phyloP scores from a whole-genome alignment of 768 basidiomycete genomes.

The Calocera cornea region DNA sequence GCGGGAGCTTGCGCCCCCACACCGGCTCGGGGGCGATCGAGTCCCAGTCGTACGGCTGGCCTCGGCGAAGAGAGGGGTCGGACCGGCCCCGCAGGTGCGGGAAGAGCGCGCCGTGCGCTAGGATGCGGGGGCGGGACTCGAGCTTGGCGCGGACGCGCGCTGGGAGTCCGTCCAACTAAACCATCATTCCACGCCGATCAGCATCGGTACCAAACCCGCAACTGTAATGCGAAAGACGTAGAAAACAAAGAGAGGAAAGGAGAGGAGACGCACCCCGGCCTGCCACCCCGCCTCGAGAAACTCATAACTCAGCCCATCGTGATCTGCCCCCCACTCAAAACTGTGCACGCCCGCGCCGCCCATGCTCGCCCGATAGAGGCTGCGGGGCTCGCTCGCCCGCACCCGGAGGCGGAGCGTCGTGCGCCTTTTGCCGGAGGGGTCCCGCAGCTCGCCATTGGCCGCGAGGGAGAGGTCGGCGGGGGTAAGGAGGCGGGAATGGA shows the following conservation, averaged over 20 bases:
- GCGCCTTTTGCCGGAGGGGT: background rate
- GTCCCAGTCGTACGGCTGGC: background rate
- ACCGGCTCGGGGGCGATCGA: background rate
- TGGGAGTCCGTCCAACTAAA: background rate
- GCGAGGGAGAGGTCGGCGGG: background rate
- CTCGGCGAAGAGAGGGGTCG: background rate
- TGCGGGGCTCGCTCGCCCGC: background rate
- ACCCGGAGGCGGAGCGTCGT: background rate
- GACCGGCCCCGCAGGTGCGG: background rate
- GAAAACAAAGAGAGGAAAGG: too few relatives aligned
- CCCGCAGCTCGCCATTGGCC: background rate
- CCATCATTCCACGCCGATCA: too few relatives aligned
- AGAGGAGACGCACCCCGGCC: background rate
- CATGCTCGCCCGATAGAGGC: background rate
- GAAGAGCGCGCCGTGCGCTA: background rate
- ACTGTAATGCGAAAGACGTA: too few relatives aligned
- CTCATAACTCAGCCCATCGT: background rate
- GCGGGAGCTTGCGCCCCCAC: background rate
- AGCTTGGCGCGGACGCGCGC: background rate
- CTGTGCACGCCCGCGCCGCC: background rate
- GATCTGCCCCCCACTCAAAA: background rate
- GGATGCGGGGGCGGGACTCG: background rate
- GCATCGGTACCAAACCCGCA: too few relatives aligned
- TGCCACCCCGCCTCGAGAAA: background rate
- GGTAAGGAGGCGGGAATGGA: constrained; percentile 3